Conservation (phyloP, 768 basidiomycete species). For the Leccinum broughii region DNA sequence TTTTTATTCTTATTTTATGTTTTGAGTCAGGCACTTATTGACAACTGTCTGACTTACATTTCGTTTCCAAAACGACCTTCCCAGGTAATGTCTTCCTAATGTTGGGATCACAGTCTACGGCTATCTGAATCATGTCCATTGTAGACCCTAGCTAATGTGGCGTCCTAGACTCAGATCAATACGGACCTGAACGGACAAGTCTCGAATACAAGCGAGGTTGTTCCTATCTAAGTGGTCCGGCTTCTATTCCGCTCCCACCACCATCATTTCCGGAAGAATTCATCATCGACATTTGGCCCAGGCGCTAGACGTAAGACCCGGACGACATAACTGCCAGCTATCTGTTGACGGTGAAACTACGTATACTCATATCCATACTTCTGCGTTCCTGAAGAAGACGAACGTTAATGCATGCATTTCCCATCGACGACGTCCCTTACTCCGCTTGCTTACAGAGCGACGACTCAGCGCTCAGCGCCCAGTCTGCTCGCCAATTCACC, state of each 20-base stretch:
- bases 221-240: not conserved
- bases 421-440: not conserved
- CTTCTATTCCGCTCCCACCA: not conserved
- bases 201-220: not conserved
- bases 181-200: not conserved
- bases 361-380: not conserved
- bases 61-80: not conserved
- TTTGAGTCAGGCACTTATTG: not conserved
- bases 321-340: not conserved
- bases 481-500: not conserved
- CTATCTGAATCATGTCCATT: not conserved
- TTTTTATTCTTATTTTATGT: not conserved
- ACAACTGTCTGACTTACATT: not conserved
- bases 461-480: not conserved
- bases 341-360: not conserved
- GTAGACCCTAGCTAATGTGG: not conserved
- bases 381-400: not conserved
- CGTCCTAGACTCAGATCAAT: not conserved
- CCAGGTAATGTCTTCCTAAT: not conserved
- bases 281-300: not conserved
- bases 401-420: not conserved
- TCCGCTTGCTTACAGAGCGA: not conserved
- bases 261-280: not conserved
- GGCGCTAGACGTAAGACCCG: not conserved
- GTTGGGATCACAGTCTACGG: not conserved